phyloP scores from a whole-genome alignment of 192 early-diverging fungal species.

The Obelidium mucronatum region DNA sequence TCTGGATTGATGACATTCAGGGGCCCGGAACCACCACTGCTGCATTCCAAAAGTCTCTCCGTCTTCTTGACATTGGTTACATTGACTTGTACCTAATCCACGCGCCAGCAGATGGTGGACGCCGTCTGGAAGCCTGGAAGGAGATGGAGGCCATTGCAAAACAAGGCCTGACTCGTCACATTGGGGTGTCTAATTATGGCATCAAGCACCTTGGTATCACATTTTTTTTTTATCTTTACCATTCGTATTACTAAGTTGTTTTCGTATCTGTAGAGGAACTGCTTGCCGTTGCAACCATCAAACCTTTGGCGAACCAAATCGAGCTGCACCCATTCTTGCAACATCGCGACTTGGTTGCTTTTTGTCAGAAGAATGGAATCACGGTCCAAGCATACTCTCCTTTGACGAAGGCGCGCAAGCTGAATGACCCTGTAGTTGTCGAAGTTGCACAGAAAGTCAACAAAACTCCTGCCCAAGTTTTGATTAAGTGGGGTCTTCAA shows the following conservation, averaged over 20 bases:
- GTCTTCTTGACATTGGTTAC: conserved; percentile 60
- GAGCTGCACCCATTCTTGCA: conserved; percentile 83
- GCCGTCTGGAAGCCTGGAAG: conserved; percentile 68
- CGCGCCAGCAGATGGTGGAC: conserved; percentile 44
- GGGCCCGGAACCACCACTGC: conserved; percentile 48
- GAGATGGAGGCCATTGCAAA: conserved; percentile 83
- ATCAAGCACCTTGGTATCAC: conserved; percentile 29
- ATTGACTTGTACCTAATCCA: conserved; percentile 75
- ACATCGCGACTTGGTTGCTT: conserved; percentile 76
- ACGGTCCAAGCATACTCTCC: conserved; percentile 85
- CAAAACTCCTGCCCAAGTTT: conserved; percentile 63
- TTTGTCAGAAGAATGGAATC: conserved; percentile 74
- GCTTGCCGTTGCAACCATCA: conserved; percentile 66
- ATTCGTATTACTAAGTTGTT: neutral
- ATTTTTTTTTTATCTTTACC: neutral
- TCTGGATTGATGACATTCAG: conserved; percentile 72
- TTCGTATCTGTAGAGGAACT: conserved; percentile 65
- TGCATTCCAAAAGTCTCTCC: conserved; percentile 60
- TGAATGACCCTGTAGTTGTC: conserved; percentile 55
- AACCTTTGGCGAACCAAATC: conserved; percentile 87
- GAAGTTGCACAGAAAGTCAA: conserved; percentile 59
- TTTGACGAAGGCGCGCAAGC: conserved; percentile 45
- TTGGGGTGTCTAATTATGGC: conserved; percentile 88
- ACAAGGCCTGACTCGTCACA: conserved; percentile 72
- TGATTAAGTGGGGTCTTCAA: conserved; percentile 70